Base-by-base conservation (phyloP, 2,329 filamentous ascomycete genomes). In the Penicillium psychrosexuale region DNA sequence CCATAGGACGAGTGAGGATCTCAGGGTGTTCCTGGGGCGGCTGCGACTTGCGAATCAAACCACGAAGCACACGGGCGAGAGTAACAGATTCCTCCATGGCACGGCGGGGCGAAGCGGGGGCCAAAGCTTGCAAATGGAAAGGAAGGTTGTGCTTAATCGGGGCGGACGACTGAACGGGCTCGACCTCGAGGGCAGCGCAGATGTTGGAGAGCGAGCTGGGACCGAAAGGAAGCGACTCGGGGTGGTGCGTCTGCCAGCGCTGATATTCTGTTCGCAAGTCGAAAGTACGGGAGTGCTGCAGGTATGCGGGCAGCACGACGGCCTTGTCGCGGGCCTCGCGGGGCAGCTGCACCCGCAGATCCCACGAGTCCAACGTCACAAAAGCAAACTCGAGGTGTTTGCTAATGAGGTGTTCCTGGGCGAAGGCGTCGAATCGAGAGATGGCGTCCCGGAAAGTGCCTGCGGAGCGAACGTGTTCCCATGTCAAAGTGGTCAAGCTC, bases 71-170 rank as follows among this genome's bases (percentile, higher is more conserved):
- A 62, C 94, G 86, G 57, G 94, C 89, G 59, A 99, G 82, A 5
- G 94, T 99, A 57, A 99, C 88, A 28, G 94, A 91, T 77, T 99
- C 94, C 74, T 99, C 94, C 87, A 99, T 96, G 43, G 94, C 94
- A 67, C 94, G 89, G 60, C 94, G 89, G 53, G 94, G 94, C 47
- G 93, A 97, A 27, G 94, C 93, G 40, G 94, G 94, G 46, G 94
- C 94, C 60, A 99, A 81, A 12, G 94, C 93, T 79, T 99, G 94
- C 59, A 99, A 82, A 73, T 99, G 94, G 79, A 99, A 99, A 11
- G 94, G 94, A 37, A 99, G 83, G 73, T 97, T 97, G 75, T 97
- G 94, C 78, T 97, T 99, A 78, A 99, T 97, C 42, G 94, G 94
- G 53, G 94, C 93, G 69, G 92, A 97, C 11, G 92, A 93, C 77